Conservation (phyloP, 768 basidiomycete species). For the Russula sp. region DNA sequence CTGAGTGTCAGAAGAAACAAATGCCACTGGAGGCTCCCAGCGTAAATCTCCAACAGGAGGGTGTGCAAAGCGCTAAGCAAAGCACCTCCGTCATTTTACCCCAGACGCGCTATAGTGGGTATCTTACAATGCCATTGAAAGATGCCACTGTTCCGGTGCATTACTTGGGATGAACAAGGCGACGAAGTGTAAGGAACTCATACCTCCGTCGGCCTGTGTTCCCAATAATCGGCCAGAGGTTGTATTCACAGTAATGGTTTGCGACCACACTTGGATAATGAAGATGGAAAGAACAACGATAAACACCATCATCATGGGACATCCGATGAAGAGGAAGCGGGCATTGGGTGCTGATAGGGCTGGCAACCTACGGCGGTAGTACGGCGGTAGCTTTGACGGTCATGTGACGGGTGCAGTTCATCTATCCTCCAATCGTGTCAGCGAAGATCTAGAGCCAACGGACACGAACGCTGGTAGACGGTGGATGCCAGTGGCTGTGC, state of each 20-base stretch:
- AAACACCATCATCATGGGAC: not conserved
- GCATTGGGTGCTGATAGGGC: no score
- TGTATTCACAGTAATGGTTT: not conserved
- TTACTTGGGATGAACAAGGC: not conserved
- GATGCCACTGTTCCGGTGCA: slow-evolving; percentile 11
- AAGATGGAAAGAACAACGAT: not conserved
- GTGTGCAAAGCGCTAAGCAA: slow-evolving; percentile 19
- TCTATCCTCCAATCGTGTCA: no score
- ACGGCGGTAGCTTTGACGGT: no score
- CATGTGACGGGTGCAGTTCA: no score
- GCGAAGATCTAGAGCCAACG: no score
- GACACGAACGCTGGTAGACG: no score
- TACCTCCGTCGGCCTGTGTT: slow-evolving; percentile 17
- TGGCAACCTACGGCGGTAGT: no score
- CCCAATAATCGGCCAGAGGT: slow-evolving; percentile 15
- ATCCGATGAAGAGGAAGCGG: no score
- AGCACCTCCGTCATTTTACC: not conserved
- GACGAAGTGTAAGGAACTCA: not conserved
- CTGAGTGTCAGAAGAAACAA: slow-evolving; percentile 8
- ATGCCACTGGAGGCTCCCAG: slow-evolving; percentile 17
- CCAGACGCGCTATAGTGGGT: not conserved
- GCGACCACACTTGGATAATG: not conserved
- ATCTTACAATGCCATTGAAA: slow-evolving; percentile 23
- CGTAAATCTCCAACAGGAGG: slow-evolving; percentile 16
- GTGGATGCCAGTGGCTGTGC: no score